phyloP scores from a whole-genome alignment of 2,329 filamentous ascomycete genomes.

The Coniochaeta sp. region DNA sequence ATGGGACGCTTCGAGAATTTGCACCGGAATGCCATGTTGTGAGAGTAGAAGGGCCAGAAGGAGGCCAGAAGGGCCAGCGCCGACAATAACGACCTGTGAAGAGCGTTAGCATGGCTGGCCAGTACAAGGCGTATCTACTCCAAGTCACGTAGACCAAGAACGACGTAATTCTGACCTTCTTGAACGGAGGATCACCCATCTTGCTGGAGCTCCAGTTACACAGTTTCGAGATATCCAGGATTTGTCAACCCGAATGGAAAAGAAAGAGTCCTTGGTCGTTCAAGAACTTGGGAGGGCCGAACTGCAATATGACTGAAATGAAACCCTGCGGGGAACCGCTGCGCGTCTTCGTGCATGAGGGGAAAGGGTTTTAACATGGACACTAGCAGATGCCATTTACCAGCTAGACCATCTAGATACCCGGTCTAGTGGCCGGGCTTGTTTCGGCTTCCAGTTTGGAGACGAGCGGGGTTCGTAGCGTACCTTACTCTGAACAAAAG shows the following conservation, averaged over 20 bases:
- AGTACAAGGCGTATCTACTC: no score
- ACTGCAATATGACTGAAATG: neutral
- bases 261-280: neutral
- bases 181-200: neutral
- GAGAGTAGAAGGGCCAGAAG: conserved; percentile 44
- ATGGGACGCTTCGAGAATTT: conserved; percentile 46
- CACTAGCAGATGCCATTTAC: neutral
- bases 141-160: neutral
- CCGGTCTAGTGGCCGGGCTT: neutral
- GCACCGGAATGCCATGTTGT: conserved; percentile 42
- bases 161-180: neutral
- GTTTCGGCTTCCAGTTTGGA: neutral
- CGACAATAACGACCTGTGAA: conserved; percentile 35
- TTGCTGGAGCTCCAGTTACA: neutral
- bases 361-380: neutral
- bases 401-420: neutral
- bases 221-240: neutral
- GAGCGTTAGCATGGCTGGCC: neutral
- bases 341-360: neutral
- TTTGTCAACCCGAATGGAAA: neutral
- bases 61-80: conserved; percentile 42
- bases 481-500: no score
- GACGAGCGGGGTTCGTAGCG: neutral
- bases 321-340: neutral
- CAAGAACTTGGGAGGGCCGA: neutral